phyloP scores from a whole-genome alignment of 2,329 filamentous ascomycete species.

The Aspergillus oerlinghausenensis region DNA sequence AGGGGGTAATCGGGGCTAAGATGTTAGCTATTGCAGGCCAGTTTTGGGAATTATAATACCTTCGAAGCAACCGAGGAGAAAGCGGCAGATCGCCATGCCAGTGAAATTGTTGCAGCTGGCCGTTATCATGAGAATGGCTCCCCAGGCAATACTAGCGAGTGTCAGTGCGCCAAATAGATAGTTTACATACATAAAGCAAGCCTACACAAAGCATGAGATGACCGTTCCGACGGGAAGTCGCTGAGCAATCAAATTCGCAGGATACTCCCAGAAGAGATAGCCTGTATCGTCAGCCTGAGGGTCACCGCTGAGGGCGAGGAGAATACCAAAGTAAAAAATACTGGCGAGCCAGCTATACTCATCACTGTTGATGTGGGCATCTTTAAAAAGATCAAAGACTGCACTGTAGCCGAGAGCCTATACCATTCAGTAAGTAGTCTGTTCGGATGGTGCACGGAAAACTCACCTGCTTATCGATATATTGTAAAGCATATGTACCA shows the following conservation, averaged over 20 bases:
- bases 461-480: slow-evolving; percentile 47
- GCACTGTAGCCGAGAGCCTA: slow-evolving; percentile 51
- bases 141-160: slow-evolving; percentile 35
- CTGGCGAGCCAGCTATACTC: slow-evolving; percentile 52
- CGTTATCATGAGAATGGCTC: slow-evolving; percentile 41
- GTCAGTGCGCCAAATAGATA: not conserved
- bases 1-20: slow-evolving; percentile 43
- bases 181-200: not conserved
- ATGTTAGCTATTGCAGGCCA: not conserved
- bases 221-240: slow-evolving; percentile 19
- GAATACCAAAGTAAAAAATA: slow-evolving; percentile 51
- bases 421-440: not conserved
- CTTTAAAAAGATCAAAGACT: slow-evolving; percentile 52
- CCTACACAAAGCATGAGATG: slow-evolving; percentile 12
- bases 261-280: slow-evolving; percentile 42
- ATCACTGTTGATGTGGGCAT: slow-evolving; percentile 41
- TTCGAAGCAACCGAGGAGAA: slow-evolving; percentile 47
- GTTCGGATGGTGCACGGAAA: not conserved
- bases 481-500: slow-evolving; percentile 43
- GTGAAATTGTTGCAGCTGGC: slow-evolving; percentile 41
- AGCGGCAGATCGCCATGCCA: slow-evolving; percentile 42
- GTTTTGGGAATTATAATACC: not conserved
- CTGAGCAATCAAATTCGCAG: slow-evolving; percentile 34
- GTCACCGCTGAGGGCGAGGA: not conserved
- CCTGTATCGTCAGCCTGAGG: slow-evolving; percentile 8